Conservation (phyloP, 2,329 filamentous ascomycete species). For the Claviceps sp. region DNA sequence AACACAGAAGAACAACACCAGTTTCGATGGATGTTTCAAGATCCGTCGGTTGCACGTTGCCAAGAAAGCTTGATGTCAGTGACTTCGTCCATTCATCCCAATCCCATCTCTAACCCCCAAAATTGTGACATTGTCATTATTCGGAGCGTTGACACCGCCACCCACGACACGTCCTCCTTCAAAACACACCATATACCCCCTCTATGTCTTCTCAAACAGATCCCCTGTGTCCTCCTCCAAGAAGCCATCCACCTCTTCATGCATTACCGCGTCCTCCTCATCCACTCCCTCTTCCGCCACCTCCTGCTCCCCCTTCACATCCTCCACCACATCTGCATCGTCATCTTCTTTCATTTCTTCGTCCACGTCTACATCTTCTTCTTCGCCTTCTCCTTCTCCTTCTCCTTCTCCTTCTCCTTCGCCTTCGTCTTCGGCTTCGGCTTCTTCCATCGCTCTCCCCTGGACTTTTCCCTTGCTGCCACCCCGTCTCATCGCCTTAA, state of each 20-base stretch:
- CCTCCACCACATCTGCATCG: constrained; percentile 6
- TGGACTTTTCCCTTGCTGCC: constrained; percentile 13
- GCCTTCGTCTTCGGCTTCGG: background rate
- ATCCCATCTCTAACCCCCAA: background rate
- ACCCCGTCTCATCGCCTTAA: constrained; percentile 15
- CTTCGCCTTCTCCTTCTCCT: background rate
- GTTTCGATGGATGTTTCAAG: background rate
- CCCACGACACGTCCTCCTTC: background rate
- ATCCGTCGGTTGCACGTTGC: background rate
- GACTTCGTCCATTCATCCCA: background rate
- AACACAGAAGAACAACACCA: background rate
- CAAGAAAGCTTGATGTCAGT: background rate
- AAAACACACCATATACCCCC: background rate
- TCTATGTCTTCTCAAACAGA: background rate
- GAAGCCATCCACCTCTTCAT: background rate
- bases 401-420: background rate
- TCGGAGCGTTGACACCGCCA: no score
- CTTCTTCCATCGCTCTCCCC: constrained; percentile 6
- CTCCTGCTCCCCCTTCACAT: constrained; percentile 7
- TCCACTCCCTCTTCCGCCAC: background rate
- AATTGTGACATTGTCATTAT: no score
- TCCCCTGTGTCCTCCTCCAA: background rate
- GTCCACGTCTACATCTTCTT: constrained; percentile 1
- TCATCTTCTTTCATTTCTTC: constrained; percentile 8
- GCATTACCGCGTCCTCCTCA: background rate